Evolutionary conservation across 2,329 filamentous ascomycete genomes (phyloP), one percentile per base, ranked within the genome.

Genomic region (Botrytis sinoallii): DNA sequence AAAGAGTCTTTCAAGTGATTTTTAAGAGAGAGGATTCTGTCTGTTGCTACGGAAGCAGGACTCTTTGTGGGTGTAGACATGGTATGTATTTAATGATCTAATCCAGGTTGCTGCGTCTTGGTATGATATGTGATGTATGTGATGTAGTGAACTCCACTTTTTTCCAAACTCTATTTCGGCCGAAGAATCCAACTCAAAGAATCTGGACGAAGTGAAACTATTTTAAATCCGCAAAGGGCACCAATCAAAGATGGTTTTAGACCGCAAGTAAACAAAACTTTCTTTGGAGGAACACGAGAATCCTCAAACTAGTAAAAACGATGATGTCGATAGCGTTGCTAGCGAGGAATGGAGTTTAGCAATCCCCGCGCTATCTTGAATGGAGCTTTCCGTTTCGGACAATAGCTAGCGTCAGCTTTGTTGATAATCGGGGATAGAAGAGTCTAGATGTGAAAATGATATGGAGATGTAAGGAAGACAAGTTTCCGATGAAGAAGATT

Each of bases 1-100:
- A 75, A 74, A 59, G 75, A 76, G 25, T 76, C 61, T 76, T 77
- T 77, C 6, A 80, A 74, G 70, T 79, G 78, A 65, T 77, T 77
- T 74, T 74, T 75, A 55, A 72, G 71, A 14, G 71, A 68, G 44
- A 72, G 18, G 4, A 72, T 69, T 69, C 77, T 75, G 16, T 77
- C 67, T 60, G 75, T 78, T 42, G 78, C 76, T 69, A 70, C 65
- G 35, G 77, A 74, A 73, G 74, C 70, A 60, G 75, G 71, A 59
- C 40, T 38, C 57, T 74, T 79, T 52, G 75, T 73, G 73, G 76
- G 55, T 29, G 59, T 76, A 67, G 75, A 74, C 78, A 79, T 79
- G 46, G 42, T 74, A 68, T 57, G 29, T 57, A 52, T 52, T 35
- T 46, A 61, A 63, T 48, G 42, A 42, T 60, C 20, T 52, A n/a